A percentile compares a stretch with the other conserved stretches of the same genome.
Conservation (phyloP, 2,329 filamentous ascomycete species). For the Trichoderma atroviride region DNA sequence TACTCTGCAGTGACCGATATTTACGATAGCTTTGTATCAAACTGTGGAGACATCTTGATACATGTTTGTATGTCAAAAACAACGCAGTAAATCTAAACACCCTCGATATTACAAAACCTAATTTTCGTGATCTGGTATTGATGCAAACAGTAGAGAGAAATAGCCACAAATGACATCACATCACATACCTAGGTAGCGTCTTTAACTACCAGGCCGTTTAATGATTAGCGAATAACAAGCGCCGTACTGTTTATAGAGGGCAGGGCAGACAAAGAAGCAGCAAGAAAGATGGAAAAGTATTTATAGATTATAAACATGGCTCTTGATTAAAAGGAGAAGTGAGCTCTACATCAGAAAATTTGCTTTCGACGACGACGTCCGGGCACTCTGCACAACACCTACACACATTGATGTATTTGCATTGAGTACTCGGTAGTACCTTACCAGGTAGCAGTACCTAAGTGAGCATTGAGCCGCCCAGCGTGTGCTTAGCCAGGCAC, state of each 20-base stretch:
- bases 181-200: no score
- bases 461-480: not conserved
- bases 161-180: not conserved
- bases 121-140: not conserved
- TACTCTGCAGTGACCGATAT: not conserved
- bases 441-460: no score
- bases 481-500: not conserved
- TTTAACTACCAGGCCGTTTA: not conserved
- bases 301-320: not conserved
- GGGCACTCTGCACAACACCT: not conserved
- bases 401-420: no score
- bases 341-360: not conserved
- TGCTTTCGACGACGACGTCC: not conserved
- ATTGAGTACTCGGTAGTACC: no score
- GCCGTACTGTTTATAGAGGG: not conserved
- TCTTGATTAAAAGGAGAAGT: not conserved
- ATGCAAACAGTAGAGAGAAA: not conserved
- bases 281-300: not conserved
- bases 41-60: not conserved
- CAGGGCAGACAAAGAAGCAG: not conserved
- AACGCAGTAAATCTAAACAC: not conserved
- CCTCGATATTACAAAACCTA: not conserved
- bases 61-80: not conserved
- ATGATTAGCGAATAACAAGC: not conserved
- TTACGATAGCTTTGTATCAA: no score